Percentiles rank a stretch among this genome's conserved stretches.
Conservation (phyloP, 2,329 filamentous ascomycete genomes). For the Volutella citrinella region DNA sequence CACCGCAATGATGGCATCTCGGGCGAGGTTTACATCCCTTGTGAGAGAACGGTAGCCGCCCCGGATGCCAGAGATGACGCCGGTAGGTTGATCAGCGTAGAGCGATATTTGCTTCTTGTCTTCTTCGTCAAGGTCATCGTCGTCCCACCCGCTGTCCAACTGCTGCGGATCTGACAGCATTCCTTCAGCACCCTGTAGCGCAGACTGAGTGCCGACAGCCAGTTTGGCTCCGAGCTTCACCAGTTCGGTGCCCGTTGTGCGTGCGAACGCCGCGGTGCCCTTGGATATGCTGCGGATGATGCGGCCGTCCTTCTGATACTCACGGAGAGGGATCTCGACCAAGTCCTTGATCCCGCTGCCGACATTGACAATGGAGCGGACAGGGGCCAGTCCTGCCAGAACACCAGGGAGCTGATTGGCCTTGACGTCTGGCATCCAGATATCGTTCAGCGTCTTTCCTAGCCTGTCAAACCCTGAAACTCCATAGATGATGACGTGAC, state of each 20-base stretch:
- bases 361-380: slow-evolving; percentile 89
- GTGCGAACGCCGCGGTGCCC: slow-evolving; percentile 84
- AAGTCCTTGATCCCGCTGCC: slow-evolving; percentile 83
- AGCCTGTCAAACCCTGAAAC: slow-evolving; percentile 87
- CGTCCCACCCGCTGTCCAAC: slow-evolving; percentile 47
- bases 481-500: slow-evolving; percentile 90
- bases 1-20: slow-evolving; percentile 91
- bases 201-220: slow-evolving; percentile 91
- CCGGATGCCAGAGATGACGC: slow-evolving; percentile 79
- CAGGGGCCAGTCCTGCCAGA: slow-evolving; percentile 81
- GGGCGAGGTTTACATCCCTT: slow-evolving; percentile 79
- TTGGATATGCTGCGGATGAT: slow-evolving; percentile 90
- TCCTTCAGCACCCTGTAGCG: slow-evolving; percentile 83
- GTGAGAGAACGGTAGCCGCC: slow-evolving; percentile 81
- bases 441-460: slow-evolving; percentile 86
- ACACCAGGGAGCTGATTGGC: slow-evolving; percentile 85
- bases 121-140: slow-evolving; percentile 62
- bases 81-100: slow-evolving; percentile 91
- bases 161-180: slow-evolving; percentile 56
- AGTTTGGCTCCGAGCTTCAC: slow-evolving; percentile 92
- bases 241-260: slow-evolving; percentile 90
- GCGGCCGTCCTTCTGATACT: slow-evolving; percentile 92
- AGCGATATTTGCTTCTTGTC: slow-evolving; percentile 78
- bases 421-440: slow-evolving; percentile 94
- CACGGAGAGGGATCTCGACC: slow-evolving; percentile 82